Base-by-base conservation (phyloP, 225 moss, liverwort and hornwort species). In the Sphagnum tenellum region DNA sequence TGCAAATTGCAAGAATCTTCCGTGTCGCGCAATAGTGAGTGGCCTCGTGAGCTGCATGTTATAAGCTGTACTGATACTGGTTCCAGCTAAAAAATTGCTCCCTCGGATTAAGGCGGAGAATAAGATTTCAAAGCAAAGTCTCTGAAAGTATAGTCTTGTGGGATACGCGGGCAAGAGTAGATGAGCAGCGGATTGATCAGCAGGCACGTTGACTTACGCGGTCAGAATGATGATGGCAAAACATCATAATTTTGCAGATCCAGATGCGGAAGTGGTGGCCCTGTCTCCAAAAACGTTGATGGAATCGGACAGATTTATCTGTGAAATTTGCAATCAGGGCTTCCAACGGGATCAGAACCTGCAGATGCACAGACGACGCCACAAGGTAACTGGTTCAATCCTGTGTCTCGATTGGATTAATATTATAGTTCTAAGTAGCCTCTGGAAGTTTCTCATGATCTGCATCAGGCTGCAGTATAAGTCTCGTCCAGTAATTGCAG, bases 311-410 rank as follows among this genome's bases (percentile, higher is more conserved):
- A 75, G 85, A 81, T 90, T 85, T 54, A 70, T 90, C 13, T 90
- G 90, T 73, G 90, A 90, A 69, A 90, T 90, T 44, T 90, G 90
- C 75, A 86, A 85, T 64, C 88, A 90, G 65, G 88, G 90, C 5
- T 90, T 90, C 50, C 90, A 90, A 61, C 88, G 90, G 7, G 90
- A 90, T 50, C 90, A 90, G 71, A 90, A 90, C 68, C 72, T 90
- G 61, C 90, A 90, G 72, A 88, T 90, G 85, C 90, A 90, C 73
- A 76, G 88, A 67, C 90, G 90, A 51, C 88, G 88, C 44, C 90
- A 90, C 72, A 88, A 90, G 88, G 88, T 73, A 56, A 55, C 69
- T 11, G 8, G 12, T 29, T 29, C 11, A 7, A 60, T 56, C 59
- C 44, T 60, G 59, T 4, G 44, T 3, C 4, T 4, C n/a, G n/a